These are phyloP conservation scores for Dacryopinax spathularia DNA, from an alignment of 768 basidiomycete genomes.

Conservation along the genomic window DNA sequence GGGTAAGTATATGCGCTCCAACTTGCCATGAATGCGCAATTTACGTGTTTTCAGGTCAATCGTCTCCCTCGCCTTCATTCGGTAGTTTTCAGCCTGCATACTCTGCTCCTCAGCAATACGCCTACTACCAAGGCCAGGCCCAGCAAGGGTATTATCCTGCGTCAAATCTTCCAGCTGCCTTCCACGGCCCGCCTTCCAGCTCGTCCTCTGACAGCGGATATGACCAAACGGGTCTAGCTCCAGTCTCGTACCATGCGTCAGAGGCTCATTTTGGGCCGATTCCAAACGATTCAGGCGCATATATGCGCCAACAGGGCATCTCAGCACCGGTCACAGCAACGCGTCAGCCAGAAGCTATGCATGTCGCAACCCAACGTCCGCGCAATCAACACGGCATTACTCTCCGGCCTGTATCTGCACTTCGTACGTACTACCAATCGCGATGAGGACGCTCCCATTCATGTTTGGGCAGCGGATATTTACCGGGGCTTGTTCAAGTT, in stretches of 20 bases:
- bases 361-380: conserved; percentile 11
- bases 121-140: too few relatives aligned
- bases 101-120: too few relatives aligned
- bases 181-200: too few relatives aligned
- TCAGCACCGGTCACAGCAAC: too few relatives aligned
- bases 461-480: conserved; percentile 53
- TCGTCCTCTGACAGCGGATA: too few relatives aligned
- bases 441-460: conserved; percentile 6
- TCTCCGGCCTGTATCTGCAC: conserved; percentile 55
- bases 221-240: too few relatives aligned
- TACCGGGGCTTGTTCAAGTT: conserved; percentile 77
- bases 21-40: background rate
- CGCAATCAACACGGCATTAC: conserved; percentile 34
- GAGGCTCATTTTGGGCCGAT: too few relatives aligned
- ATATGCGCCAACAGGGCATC: too few relatives aligned
- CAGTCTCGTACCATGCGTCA: too few relatives aligned
- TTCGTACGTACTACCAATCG: conserved; percentile 37
- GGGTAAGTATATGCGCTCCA: background rate
- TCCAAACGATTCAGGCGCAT: too few relatives aligned
- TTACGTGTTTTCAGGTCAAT: background rate
- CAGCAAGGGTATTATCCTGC: too few relatives aligned
- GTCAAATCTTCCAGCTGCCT: too few relatives aligned
- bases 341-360: background rate
- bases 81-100: background rate
- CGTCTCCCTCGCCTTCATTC: background rate